A percentile compares a stretch with the other conserved stretches of the same genome.
Conservation (phyloP, 169 alveolate species). For the Plasmodium gaboni region DNA sequence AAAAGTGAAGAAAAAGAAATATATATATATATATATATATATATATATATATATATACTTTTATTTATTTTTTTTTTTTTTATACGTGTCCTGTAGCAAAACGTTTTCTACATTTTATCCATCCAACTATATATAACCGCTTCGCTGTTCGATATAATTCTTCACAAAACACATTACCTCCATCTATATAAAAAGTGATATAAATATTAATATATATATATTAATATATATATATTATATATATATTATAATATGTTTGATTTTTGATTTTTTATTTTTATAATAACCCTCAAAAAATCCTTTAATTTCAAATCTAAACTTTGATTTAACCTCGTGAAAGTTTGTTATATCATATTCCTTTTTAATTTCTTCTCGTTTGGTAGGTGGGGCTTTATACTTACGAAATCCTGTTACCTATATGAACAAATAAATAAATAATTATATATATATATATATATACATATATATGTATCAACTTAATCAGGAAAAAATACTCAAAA, state of each 20-base stretch:
- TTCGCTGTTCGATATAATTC: constrained; percentile 57
- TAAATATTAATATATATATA: not conserved
- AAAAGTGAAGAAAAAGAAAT: not conserved
- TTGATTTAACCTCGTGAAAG: constrained; percentile 65
- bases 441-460: not conserved
- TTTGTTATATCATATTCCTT: constrained; percentile 58
- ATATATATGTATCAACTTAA: not conserved
- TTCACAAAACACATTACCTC: constrained; percentile 53
- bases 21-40: not conserved
- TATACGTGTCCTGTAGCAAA: constrained; percentile 73
- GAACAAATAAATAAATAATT: not conserved
- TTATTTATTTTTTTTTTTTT: not conserved
- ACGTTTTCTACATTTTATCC: constrained; percentile 60
- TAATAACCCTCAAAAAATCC: constrained; percentile 57
- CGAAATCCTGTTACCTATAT: constrained; percentile 74
- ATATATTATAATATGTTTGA: not conserved
- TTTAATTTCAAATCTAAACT: constrained; percentile 51
- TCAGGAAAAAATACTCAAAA: not conserved
- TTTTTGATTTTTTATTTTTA: not conserved
- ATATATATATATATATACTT: constrained; percentile 1
- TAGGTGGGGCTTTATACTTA: constrained; percentile 36
- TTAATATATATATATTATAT: not conserved
- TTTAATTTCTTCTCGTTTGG: constrained; percentile 48
- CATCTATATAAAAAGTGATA: constrained; percentile 6
- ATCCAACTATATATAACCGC: constrained; percentile 62